Percentiles rank a stretch among this genome's conserved stretches.
phyloP scores from a whole-genome alignment of 1,284 basidiomycete species.

The Entoloma clypeatum region DNA sequence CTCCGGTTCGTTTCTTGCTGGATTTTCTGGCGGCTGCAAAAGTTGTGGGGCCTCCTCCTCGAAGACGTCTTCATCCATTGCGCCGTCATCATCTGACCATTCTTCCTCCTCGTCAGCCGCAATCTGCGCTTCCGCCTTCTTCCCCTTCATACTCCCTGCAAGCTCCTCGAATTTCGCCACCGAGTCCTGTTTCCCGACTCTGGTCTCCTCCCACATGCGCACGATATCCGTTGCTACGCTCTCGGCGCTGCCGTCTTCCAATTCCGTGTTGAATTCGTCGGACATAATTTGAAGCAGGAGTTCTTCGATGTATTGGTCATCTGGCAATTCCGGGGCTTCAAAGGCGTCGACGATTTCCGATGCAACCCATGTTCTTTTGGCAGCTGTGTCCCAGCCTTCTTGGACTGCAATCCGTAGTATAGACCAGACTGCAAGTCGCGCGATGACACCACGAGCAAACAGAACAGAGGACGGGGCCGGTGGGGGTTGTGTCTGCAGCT shows the following conservation, averaged over 20 bases:
- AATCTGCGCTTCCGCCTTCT: conserved; percentile 50
- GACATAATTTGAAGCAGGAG: conserved; percentile 75
- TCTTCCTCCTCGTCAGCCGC: conserved; percentile 48
- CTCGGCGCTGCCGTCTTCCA: conserved; percentile 81
- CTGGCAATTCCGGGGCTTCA: conserved; percentile 58
- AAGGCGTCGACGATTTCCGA: conserved; percentile 82
- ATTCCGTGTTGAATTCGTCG: conserved; percentile 78
- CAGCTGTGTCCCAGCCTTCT: conserved; percentile 69
- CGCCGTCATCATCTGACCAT: conserved; percentile 41
- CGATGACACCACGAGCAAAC: conserved; percentile 81
- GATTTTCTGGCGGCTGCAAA: conserved; percentile 31
- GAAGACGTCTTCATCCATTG: conserved; percentile 30
- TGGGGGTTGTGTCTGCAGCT: conserved; percentile 21
- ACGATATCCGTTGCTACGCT: conserved; percentile 69
- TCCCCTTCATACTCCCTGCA: conserved; percentile 59
- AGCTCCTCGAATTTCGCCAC: conserved; percentile 56
- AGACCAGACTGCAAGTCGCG: conserved; percentile 78
- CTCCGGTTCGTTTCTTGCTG: conserved; percentile 53
- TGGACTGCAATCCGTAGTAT: conserved; percentile 80
- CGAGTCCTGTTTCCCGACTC: conserved; percentile 38
- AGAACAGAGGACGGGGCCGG: conserved; percentile 52
- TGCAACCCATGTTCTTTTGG: conserved; percentile 81
- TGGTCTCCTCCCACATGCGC: conserved; percentile 57
- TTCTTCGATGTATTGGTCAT: conserved; percentile 74
- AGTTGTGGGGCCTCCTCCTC: conserved; percentile 56